These are phyloP conservation scores for Drechslera avenae DNA, from an alignment of 2,329 filamentous ascomycete species.

Conservation along the genomic window DNA sequence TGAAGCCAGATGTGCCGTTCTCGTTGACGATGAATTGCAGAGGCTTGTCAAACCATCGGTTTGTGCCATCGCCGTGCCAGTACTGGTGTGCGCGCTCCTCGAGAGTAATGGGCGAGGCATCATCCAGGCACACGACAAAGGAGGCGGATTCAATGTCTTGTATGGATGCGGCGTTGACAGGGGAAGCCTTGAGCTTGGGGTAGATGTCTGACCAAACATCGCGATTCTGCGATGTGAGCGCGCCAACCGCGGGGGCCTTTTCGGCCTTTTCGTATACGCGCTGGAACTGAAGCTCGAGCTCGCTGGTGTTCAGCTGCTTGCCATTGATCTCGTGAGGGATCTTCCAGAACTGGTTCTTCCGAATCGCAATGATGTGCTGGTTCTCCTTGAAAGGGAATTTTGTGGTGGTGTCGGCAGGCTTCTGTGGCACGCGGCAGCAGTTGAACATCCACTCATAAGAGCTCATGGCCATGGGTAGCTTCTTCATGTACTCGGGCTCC, in stretches of 20 bases:
- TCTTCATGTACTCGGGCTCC: conserved; percentile 99
- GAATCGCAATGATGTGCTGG: conserved; percentile 85
- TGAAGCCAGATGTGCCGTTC: conserved; percentile 96
- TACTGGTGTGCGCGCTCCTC: conserved; percentile 95
- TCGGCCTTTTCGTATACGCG: conserved; percentile 77
- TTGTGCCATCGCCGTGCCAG: conserved; percentile 96
- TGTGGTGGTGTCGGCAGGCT: conserved; percentile 78
- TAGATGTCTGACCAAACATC: conserved; percentile 83
- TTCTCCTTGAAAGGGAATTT: conserved; percentile 78
- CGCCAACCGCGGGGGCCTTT: conserved; percentile 73
- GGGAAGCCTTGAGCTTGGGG: conserved; percentile 69
- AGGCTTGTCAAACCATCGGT: conserved; percentile 98
- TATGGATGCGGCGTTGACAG: conserved; percentile 77
- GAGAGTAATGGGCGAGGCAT: conserved; percentile 86
- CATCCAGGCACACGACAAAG: conserved; percentile 92
- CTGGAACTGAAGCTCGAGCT: conserved; percentile 89
- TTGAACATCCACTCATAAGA: conserved; percentile 99
- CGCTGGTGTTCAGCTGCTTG: conserved; percentile 82
- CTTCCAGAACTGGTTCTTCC: conserved; percentile 99
- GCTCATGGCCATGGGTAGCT: conserved; percentile 96
- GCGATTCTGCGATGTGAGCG: conserved; percentile 88
- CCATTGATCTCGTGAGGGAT: conserved; percentile 80
- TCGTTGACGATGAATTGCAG: conserved; percentile 98
- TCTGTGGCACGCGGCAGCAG: conserved; percentile 80
- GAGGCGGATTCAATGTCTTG: conserved; percentile 85